phyloP scores from a whole-genome alignment of 2,329 filamentous ascomycete species.

The Colletotrichum sp. region DNA sequence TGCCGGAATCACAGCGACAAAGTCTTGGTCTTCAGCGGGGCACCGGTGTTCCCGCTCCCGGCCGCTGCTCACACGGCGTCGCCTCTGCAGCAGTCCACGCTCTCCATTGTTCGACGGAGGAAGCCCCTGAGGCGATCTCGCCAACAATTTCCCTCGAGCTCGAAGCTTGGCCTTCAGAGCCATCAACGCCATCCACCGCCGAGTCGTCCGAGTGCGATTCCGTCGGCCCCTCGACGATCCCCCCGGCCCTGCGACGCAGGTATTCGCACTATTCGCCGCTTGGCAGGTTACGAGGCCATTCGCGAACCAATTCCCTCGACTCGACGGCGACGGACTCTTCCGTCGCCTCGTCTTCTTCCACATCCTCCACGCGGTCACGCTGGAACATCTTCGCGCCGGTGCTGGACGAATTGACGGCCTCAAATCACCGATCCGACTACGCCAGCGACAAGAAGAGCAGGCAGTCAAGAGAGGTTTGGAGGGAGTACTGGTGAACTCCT shows the following conservation, averaged over 20 bases:
- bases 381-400: neutral
- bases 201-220: neutral
- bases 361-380: neutral
- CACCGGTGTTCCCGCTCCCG: constrained; percentile 1
- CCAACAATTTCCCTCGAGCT: constrained; percentile 5
- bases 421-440: constrained; percentile 20
- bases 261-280: neutral
- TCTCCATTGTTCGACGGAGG: neutral
- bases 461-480: constrained; percentile 29
- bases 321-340: constrained; percentile 12
- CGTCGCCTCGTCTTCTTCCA: neutral
- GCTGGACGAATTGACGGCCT: neutral
- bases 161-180: constrained; percentile 8
- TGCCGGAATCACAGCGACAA: constrained; percentile 1
- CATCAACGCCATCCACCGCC: neutral
- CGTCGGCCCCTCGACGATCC: neutral
- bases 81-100: neutral
- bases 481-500: constrained; percentile 28
- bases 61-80: neutral
- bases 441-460: constrained; percentile 24
- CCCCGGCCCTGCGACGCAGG: neutral
- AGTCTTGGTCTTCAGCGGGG: constrained; percentile 6
- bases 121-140: neutral
- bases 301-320: constrained; percentile 7
- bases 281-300: neutral